Conservation (phyloP, 768 basidiomycete genomes). For the Leccinum boreale region DNA sequence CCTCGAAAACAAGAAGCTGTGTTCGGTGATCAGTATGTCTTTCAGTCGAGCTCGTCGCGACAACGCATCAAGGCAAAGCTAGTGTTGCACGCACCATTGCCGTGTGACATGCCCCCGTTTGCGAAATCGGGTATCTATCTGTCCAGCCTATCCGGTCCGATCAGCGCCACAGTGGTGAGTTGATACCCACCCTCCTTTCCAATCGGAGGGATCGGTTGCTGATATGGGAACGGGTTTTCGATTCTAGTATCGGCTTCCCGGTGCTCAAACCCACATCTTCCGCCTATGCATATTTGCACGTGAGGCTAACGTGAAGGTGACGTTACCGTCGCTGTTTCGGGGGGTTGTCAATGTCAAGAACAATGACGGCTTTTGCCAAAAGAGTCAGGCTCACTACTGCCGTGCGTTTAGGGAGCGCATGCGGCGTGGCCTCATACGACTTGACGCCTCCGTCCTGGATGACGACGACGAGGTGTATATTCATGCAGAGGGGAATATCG, state of each 20-base stretch:
- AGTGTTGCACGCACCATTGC: slow-evolving; percentile 23
- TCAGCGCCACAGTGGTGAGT: slow-evolving; percentile 27
- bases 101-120: slow-evolving; percentile 27
- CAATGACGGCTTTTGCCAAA: slow-evolving; percentile 9
- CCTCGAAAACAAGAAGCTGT: slow-evolving; percentile 28
- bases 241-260: slow-evolving; percentile 23
- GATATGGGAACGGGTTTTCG: slow-evolving; percentile 1
- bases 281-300: slow-evolving; percentile 30
- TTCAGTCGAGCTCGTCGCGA: slow-evolving; percentile 18
- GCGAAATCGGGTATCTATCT: slow-evolving; percentile 34
- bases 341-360: slow-evolving; percentile 26
- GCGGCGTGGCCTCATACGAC: slow-evolving; percentile 20
- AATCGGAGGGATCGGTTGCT: background rate
- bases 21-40: slow-evolving; percentile 31
- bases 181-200: background rate
- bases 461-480: slow-evolving; percentile 30
- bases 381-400: slow-evolving; percentile 17
- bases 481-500: slow-evolving; percentile 26
- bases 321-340: slow-evolving; percentile 25
- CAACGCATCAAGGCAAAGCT: slow-evolving; percentile 28
- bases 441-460: slow-evolving; percentile 18
- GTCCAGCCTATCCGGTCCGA: slow-evolving; percentile 25
- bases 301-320: slow-evolving; percentile 27
- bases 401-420: slow-evolving; percentile 25
- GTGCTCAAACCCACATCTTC: slow-evolving; percentile 28